Evolutionary conservation across 768 basidiomycete species (phyloP).

Genomic region (Cyathus striatus): DNA sequence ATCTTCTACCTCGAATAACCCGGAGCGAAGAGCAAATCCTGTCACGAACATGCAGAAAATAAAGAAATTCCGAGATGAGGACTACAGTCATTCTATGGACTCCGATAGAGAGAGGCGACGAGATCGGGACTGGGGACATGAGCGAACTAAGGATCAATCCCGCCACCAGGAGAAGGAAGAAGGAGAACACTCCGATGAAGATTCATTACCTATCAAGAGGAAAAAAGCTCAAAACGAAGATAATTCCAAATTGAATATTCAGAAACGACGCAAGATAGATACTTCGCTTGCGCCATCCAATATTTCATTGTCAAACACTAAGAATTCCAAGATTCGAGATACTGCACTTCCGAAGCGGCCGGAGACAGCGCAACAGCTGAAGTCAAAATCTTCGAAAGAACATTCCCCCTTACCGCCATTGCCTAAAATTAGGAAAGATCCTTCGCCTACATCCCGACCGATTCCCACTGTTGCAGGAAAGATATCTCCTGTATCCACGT

Average conservation of each 20-base stretch:
- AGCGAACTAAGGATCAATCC: conserved; percentile 8
- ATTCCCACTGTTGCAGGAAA: conserved; percentile 11
- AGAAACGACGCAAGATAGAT: conserved; percentile 42
- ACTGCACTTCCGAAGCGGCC: background rate
- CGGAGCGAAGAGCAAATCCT: background rate
- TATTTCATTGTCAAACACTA: background rate
- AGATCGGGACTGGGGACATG: conserved; percentile 4
- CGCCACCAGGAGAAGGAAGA: conserved; percentile 16
- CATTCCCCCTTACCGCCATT: conserved; percentile 14
- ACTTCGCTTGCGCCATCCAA: background rate
- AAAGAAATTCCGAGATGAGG: conserved; percentile 12
- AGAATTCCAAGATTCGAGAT: conserved; percentile 25
- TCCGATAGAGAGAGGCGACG: conserved; percentile 6
- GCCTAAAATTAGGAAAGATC: conserved; percentile 33
- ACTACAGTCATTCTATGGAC: conserved; percentile 15
- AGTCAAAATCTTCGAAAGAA: background rate
- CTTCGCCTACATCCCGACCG: conserved; percentile 23
- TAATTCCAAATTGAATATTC: conserved; percentile 7
- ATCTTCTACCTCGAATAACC: background rate
- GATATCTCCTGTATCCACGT: conserved; percentile 7
- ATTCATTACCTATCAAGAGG: conserved; percentile 28
- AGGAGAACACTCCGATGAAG: conserved; percentile 14
- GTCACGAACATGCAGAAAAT: background rate
- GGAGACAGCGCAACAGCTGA: too few species aligned
- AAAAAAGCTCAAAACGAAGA: conserved; percentile 27